Base-by-base conservation (phyloP, 2,329 filamentous ascomycete genomes). In the Verticillium albo-atrum region DNA sequence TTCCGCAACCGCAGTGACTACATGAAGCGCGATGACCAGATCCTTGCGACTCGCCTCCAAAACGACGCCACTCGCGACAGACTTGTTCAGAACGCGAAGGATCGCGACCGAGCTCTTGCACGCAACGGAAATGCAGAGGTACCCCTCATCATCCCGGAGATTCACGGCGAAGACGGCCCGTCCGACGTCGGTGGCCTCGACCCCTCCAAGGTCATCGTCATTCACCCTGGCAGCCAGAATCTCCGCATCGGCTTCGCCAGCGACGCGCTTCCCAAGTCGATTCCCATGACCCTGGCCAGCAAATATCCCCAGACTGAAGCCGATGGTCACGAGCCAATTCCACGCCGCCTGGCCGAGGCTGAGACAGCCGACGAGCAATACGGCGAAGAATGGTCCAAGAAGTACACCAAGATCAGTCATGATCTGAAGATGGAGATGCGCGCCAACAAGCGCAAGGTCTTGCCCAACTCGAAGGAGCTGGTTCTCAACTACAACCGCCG, bases 401-500 rank as follows among this genome's bases (percentile, higher is more conserved):
- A 84, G 70, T 98, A 93, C 75, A 86, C 86, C 59, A 89, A 89
- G 69, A 90, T 95, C 89, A 91, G 87, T 61, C 87, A 88, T 58
- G 93, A 97, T 52, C 85, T 99, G 62, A 97, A 96, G 75, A 78
- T 89, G 2, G 90, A 92, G 56, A 96, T 98, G 91, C 88, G 94
- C 62, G 85, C 87, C 66, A 97, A 97, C 76, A 98, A 98, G 81
- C 88, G 92, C 70, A 90, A 96, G 72, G 93, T 97, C 17, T 77
- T 98, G 55, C 95, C 95, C n/a, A 98, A 98, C 71, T 97, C 93
- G 0, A 96, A 97, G 73, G 95, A 99, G 70, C 81, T 97, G 60
- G 94, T 97, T 1, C 87, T 93, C 64, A 98, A 97, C 70, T 98
- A 91, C 81, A 99, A 99, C 74, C 86, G 90, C 57, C 85, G 91